Base-by-base conservation (phyloP, 768 basidiomycete genomes). In the Pholiota conissans region DNA sequence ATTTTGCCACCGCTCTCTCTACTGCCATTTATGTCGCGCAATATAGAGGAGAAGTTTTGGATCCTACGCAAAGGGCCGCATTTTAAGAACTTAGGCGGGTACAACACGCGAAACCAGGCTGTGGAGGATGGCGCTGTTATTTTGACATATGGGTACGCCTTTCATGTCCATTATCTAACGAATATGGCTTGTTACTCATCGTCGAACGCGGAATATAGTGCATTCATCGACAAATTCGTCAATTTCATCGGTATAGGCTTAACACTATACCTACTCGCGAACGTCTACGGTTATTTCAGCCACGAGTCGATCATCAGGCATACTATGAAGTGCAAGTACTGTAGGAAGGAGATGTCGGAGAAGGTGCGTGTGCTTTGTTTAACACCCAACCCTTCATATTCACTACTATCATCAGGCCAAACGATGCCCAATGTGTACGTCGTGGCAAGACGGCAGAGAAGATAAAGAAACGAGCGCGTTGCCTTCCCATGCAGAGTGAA, bases 41-140 rank as follows among this genome's bases (percentile, higher is more conserved):
- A 78, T 55, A 64, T 79, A 10, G 74, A 76, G 32, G 73, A 78
- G 39, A 79, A 81, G 63, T 81, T 79, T 45, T 29, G 62, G 16
- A 67, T 79, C 1, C 60, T 81, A 20, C 65, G 70, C 8, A 66
- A 63, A 52, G 78, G 78, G 2, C 68, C 66, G 0, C 61, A 70
- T 46, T 72, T 67, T n/a, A 51, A 56, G 16, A 16, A 54, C 0
- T 55, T 60, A 0, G n/a, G 52, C 3, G 71, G 71, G 2, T 81
- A 79, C 56, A 79, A 79, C 49, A 81, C 79, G 1, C 64, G 78
- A 11, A 55, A 72, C 49, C 78, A 79, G 58, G 78, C 78, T 2
- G 63, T 71, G 0, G 75, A 72, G 0, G 79, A 81, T 47, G 79
- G 79, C n/a, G 76, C 79, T 14, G 72, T 79, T 0, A 75, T 76